Evolutionary conservation across 176 grass and related monocot genomes (phyloP).

Genomic region (Secale cereale): DNA sequence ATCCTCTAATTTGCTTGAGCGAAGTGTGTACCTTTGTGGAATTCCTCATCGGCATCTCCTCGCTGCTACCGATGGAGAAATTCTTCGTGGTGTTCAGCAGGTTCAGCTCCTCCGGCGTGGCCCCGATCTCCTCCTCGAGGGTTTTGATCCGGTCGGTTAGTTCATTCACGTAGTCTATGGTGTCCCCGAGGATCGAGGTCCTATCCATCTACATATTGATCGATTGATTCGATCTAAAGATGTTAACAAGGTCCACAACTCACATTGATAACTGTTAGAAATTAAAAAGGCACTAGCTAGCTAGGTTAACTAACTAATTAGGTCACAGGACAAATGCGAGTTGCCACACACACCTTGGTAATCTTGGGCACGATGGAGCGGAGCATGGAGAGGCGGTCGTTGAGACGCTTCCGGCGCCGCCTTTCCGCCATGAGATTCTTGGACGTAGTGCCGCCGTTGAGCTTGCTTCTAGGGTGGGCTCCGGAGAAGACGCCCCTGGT

Average conservation of each 20-base stretch:
- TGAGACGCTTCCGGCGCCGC: conserved; percentile 69
- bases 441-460: conserved; percentile 36
- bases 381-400: conserved; percentile 91
- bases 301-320: not conserved
- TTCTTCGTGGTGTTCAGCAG: conserved; percentile 39
- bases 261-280: too few species aligned
- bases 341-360: conserved; percentile 40
- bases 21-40: conserved; percentile 49
- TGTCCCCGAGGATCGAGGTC: conserved; percentile 80
- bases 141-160: conserved; percentile 63
- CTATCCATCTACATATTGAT: conserved; percentile 58
- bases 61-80: conserved; percentile 22
- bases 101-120: conserved; percentile 34
- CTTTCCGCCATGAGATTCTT: conserved; percentile 93
- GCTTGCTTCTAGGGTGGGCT: conserved; percentile 29
- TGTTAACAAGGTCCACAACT: too few species aligned
- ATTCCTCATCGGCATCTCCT: conserved; percentile 65
- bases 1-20: too few species aligned
- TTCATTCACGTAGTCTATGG: conserved; percentile 85
- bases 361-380: conserved; percentile 86
- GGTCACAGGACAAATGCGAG: not conserved
- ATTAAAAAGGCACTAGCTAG: too few species aligned
- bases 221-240: not conserved
- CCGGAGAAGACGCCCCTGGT: not conserved
- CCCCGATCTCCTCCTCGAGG: conserved; percentile 52